Evolutionary conservation across 805 yeast genomes (phyloP), one percentile per base, ranked within the genome.

Genomic region (Candida glaebosa): DNA sequence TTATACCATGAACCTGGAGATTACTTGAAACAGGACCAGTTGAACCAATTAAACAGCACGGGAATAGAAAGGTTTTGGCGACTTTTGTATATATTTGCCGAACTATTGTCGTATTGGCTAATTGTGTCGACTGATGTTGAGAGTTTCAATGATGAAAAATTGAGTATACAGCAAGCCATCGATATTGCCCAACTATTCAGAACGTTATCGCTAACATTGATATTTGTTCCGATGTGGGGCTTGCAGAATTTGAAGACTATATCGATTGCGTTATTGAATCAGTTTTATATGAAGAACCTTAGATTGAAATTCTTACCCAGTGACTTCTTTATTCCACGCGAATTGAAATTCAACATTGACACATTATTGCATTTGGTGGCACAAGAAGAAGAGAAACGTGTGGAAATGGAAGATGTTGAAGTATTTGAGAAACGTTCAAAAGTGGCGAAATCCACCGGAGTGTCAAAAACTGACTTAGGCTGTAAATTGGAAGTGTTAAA

Each of bases 51-150:
- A 18, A 49, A 53, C 28, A 19, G 9, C 9, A 15, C 18, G 1
- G 37, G 44, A 5, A 25, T 41, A 1, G 43, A 38, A 4, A 37
- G 36, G 2, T 69, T 69, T 39, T 67, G 71, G 68, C 57, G 58
- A 24, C 46, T 55, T 4, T 54, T 84, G 2, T 68, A 64, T 34
- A 54, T 82, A 0, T 75, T 81, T 44, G 69, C 82, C 43, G 87
- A 84, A 47, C 53, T 84, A 7, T 73, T 80, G 45, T 79, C 88
- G 1, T 83, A 81, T 51, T 76, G 85, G 76, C 59, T 85, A 32
- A 72, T 78, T 18, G 78, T 85, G 6, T 75, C 86, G 2, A 82
- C 79, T 48, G 95, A 86, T 53, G 61, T 66, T 8, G 90, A 82
- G 48, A 60, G 82, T 36, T 73, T 76, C 41, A 58, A 56, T 8